These are phyloP conservation scores for Candida hungchunana DNA, from an alignment of 805 yeast species.

Conservation along the genomic window DNA sequence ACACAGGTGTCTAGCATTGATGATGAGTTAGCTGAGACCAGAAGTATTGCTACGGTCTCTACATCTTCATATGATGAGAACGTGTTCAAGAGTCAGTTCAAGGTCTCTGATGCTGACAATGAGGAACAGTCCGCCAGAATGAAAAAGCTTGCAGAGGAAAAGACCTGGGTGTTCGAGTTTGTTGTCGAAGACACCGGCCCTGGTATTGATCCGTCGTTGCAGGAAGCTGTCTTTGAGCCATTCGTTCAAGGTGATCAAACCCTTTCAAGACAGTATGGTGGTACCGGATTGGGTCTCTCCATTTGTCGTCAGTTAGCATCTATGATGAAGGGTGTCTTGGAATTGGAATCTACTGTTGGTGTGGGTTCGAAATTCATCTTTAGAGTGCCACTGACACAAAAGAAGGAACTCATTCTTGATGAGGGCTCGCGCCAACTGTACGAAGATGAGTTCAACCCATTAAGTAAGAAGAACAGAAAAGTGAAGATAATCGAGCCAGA, in stretches of 20 bases:
- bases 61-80: conserved; percentile 40
- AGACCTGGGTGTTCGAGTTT: conserved; percentile 47
- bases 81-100: conserved; percentile 40
- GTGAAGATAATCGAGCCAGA: conserved; percentile 33
- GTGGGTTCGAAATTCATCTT: conserved; percentile 82
- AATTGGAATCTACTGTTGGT: conserved; percentile 69
- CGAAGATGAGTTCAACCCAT: conserved; percentile 65
- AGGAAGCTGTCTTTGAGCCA: conserved; percentile 87
- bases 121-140: conserved; percentile 17
- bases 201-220: conserved; percentile 82
- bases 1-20: conserved; percentile 11
- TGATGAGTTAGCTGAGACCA: conserved; percentile 12
- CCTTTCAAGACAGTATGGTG: conserved; percentile 85
- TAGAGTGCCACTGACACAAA: conserved; percentile 69
- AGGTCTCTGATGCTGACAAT: conserved; percentile 20
- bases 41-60: conserved; percentile 21
- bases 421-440: conserved; percentile 37
- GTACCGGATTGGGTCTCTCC: conserved; percentile 89
- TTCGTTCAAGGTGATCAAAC: conserved; percentile 98
- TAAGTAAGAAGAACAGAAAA: conserved; percentile 46
- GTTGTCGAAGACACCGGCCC: conserved; percentile 90
- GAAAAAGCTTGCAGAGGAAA: conserved; percentile 23
- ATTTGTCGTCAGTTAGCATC: conserved; percentile 88
- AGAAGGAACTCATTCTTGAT: conserved; percentile 29
- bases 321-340: conserved; percentile 86